A percentile compares a stretch with the other conserved stretches of the same genome.
These are phyloP conservation scores for Ilyonectria destructans DNA, from an alignment of 2,329 filamentous ascomycete species.

Conservation along the genomic window DNA sequence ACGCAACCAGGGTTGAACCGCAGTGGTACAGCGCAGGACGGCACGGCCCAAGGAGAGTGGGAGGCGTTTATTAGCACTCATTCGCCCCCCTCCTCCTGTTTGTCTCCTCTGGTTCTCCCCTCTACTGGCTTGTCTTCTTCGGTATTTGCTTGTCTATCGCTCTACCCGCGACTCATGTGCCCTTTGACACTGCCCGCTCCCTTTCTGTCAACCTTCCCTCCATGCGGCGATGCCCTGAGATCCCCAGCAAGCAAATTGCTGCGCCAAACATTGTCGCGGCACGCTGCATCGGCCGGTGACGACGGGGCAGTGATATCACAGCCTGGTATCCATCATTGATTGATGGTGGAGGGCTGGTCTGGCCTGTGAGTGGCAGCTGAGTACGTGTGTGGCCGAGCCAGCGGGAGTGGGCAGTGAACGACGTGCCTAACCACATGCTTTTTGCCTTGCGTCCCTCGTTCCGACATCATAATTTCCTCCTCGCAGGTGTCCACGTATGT, in stretches of 20 bases:
- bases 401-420: constrained; percentile 17
- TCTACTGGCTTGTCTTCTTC: not conserved
- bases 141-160: too few species aligned
- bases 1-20: constrained; percentile 39
- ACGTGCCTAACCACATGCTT: constrained; percentile 6
- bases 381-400: constrained; percentile 7
- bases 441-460: not conserved
- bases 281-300: not conserved
- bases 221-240: not conserved
- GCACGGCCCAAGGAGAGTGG: constrained; percentile 18
- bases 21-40: not conserved
- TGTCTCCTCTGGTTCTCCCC: not conserved
- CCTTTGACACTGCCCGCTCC: not conserved
- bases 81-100: too few species aligned
- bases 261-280: not conserved
- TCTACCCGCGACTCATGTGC: too few species aligned
- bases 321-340: constrained; percentile 7
- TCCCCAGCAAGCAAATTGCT: not conserved
- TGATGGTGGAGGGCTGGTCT: constrained; percentile 22
- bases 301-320: constrained; percentile 28
- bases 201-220: not conserved
- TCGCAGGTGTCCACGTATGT: constrained; percentile 15
- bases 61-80: too few species aligned
- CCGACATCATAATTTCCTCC: constrained; percentile 4
- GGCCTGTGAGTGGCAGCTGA: constrained; percentile 16